Evolutionary conservation across 495 filamentous ascomycete genomes (phyloP), one percentile per base, ranked within the genome.

Genomic region (Xylaria bambusicola): DNA sequence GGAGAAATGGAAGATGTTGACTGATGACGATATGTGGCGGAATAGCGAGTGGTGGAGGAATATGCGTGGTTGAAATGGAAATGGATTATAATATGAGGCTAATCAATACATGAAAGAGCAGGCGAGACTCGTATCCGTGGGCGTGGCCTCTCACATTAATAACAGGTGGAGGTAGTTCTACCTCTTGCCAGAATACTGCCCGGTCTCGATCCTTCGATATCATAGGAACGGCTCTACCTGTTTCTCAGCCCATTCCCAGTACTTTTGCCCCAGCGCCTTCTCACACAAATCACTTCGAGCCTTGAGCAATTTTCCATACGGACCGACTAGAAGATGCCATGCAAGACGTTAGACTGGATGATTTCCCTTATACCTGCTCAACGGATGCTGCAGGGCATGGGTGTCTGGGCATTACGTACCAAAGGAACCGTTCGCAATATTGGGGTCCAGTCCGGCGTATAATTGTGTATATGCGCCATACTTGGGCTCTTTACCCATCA

Each of bases 221-320:
- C 29, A 24, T 6, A 35, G 0, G 10, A 13, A 51, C 23, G 17
- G 18, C 44, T 68, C 62, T 13, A 73, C 61, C 60, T 75, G 68
- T 46, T 71, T 62, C 44, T 75, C 73, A 31, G 45, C 62, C 72
- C 72, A 76, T n/a, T 72, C 67, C 71, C 72, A 76, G 57, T 75
- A 74, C 7, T 66, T 52, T 15, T 60, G 38, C 0, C 67, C 69
- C 18, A 64, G 36, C 4, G 69, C 71, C 3, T 62, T 66, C 2
- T 71, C 73, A 13, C 72, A 69, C 5, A 53, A 15, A 15, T 60
- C 58, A 10, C 33, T 47, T 65, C 62, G 6, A 15, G 27, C 29
- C 24, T 51, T 36, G 15, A 5, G 10, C 17, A 35, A 2, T 36
- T 5, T 20, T 36, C 48, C 48, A 6, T 51, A 35, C 18, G 48